Percentiles rank a stretch among this genome's conserved stretches.
phyloP scores from a whole-genome alignment of 1,284 basidiomycete species.

The Leccinum pseudoinsigne region DNA sequence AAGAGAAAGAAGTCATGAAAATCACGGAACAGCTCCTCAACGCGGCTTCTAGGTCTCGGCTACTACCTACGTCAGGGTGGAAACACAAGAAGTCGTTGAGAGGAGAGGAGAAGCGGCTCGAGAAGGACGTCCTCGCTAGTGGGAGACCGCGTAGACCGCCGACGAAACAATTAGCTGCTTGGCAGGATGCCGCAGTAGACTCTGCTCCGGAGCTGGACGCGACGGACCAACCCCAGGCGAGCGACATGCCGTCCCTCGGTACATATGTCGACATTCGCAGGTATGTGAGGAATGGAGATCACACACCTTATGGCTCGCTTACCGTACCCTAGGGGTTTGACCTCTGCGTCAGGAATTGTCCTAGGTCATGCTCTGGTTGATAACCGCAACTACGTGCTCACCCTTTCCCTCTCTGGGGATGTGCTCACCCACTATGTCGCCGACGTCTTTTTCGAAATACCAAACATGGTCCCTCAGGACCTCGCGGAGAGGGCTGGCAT shows the following conservation, averaged over 20 bases:
- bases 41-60: slow-evolving; percentile 25
- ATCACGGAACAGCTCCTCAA: slow-evolving; percentile 32
- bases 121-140: slow-evolving; percentile 18
- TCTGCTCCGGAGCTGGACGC: slow-evolving; percentile 15
- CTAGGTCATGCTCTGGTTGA: slow-evolving; percentile 40
- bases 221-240: slow-evolving; percentile 14
- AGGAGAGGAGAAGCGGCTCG: slow-evolving; percentile 34
- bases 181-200: slow-evolving; percentile 20
- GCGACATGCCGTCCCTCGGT: slow-evolving; percentile 38
- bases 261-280: slow-evolving; percentile 62
- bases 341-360: slow-evolving; percentile 46
- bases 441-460: slow-evolving; percentile 61
- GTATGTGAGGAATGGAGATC: slow-evolving; percentile 36
- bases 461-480: slow-evolving; percentile 48
- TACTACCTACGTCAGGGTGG: slow-evolving; percentile 30
- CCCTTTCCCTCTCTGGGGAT: slow-evolving; percentile 51
- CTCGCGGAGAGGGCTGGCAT: slow-evolving; percentile 51
- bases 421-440: slow-evolving; percentile 44
- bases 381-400: slow-evolving; percentile 38
- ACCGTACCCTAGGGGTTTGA: slow-evolving; percentile 42
- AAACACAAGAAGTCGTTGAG: slow-evolving; percentile 30
- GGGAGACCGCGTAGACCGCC: slow-evolving; percentile 8
- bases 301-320: slow-evolving; percentile 9
- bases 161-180: slow-evolving; percentile 24
- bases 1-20: slow-evolving; percentile 19